Conservation (phyloP, 768 basidiomycete genomes). For the Filobasidium wieringae region DNA sequence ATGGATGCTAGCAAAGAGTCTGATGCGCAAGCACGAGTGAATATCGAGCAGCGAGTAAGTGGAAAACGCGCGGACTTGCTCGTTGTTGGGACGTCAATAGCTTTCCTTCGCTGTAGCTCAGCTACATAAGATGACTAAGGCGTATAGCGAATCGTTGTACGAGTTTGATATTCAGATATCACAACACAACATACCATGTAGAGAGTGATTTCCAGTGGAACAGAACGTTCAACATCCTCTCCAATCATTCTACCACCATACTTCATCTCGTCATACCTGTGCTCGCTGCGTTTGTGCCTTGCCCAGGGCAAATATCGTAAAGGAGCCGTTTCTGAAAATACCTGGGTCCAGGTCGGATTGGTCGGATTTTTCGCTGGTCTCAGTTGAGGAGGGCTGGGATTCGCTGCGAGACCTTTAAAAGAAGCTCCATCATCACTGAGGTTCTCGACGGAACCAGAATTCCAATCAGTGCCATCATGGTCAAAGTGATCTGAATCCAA, state of each 20-base stretch:
- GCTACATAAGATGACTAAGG: constrained; percentile 24
- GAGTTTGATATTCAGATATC: background rate
- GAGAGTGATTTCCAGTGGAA: constrained; percentile 31
- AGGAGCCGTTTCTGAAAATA: background rate
- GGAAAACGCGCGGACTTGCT: constrained; percentile 3
- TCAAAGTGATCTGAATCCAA: background rate
- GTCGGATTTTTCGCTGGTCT: constrained; percentile 6
- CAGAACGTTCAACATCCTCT: constrained; percentile 12
- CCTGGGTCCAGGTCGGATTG: background rate
- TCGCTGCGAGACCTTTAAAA: background rate
- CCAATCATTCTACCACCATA: background rate
- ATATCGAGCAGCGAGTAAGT: background rate
- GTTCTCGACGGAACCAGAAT: background rate
- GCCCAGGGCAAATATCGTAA: constrained; percentile 14
- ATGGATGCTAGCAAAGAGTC: constrained; percentile 24
- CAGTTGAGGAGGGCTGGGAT: background rate
- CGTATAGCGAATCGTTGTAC: background rate
- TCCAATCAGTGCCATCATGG: background rate
- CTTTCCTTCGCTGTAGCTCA: constrained; percentile 26
- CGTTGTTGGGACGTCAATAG: constrained; percentile 29
- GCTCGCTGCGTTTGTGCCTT: constrained; percentile 15
- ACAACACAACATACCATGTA: constrained; percentile 22
- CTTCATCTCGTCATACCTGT: constrained; percentile 9
- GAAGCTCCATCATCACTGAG: no score
- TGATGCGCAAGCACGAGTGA: background rate